Percentiles rank a stretch among this genome's conserved stretches.
Conservation (phyloP, 768 basidiomycete species). For the Ramaria rubella region DNA sequence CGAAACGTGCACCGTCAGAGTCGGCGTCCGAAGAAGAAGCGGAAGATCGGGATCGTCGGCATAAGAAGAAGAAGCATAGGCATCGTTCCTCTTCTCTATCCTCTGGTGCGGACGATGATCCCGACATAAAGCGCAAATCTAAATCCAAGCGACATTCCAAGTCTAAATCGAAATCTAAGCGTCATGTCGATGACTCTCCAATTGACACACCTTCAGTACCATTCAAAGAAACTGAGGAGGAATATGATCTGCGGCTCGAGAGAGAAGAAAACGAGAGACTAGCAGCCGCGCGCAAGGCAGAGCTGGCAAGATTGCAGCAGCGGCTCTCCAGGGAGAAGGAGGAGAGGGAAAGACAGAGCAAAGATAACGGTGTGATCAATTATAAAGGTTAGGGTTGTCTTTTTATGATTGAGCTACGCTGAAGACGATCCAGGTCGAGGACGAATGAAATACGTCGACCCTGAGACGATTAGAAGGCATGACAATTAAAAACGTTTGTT, state of each 20-base stretch:
- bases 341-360: conserved; percentile 28
- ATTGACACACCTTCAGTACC: conserved; percentile 12
- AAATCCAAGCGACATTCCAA: conserved; percentile 1
- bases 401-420: conserved; percentile 15
- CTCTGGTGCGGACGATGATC: conserved; percentile 18
- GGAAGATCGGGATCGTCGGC: conserved; percentile 19
- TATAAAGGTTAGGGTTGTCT: conserved; percentile 45
- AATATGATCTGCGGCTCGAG: conserved; percentile 64
- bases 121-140: neutral
- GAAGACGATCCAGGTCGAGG: conserved; percentile 17
- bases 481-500: neutral
- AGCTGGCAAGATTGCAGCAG: conserved; percentile 35
- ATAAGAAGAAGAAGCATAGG: conserved; percentile 22
- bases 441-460: conserved; percentile 22
- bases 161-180: conserved; percentile 2
- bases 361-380: conserved; percentile 41
- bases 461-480: conserved; percentile 12
- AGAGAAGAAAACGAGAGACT: conserved; percentile 58
- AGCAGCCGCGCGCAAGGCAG: conserved; percentile 38
- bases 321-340: conserved; percentile 29
- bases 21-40: conserved; percentile 9
- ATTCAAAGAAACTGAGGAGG: conserved; percentile 57
- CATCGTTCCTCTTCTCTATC: conserved; percentile 22
- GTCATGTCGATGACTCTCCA: conserved; percentile 12
- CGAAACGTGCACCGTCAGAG: neutral